Base-by-base conservation (phyloP, 495 filamentous ascomycete species). In the Staphylotrichum longicolle region DNA sequence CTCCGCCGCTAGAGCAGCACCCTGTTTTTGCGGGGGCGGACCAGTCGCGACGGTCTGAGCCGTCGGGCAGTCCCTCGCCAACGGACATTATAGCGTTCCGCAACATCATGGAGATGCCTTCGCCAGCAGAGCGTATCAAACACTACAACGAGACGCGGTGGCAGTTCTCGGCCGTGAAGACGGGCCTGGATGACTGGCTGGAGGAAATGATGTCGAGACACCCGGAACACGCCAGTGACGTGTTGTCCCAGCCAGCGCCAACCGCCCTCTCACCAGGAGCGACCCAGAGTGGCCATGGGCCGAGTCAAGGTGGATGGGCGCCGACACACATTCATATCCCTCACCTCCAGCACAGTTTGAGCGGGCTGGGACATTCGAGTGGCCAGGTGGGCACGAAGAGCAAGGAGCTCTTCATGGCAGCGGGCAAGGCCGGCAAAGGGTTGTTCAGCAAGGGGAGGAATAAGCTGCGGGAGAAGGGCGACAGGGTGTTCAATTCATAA, bases 371-470 rank as follows among this genome's bases (percentile, higher is more conserved):
- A 6, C 69, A 75, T 32, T 72, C 72, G n/a, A 62, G 71, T 14
- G 69, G 66, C 12, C 83, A 86, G 68, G 77, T 90, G 55, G 87
- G 89, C 51, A 79, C 83, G 20, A 90, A 89, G 75, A 86, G 92
- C 66, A 96, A 96, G 70, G 91, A 94, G 57, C 73, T 96, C 4
- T 77, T 96, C 60, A 89, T 93, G 64, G 85, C 85, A 4, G 91
- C 92, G 42, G 89, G 89, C 34, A 88, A 88, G 66, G 88, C 90
- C 30, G 90, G 91, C 11, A 95, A 94, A 75, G 91, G 91, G 37
- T 71, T 96, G 54, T 87, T 96, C 72, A 88, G 86, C 60, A 94
- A 93, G 70, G 91, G 92, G 42, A 89, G 86, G 73, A 94, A 82
- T 74, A 92, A 89, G 72, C 84, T 94, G 69, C 83, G 85, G 58